Evolutionary conservation across 148 eudicot genomes (phyloP), one percentile per base, ranked within the genome.

Genomic region (Nyssa sinensis): DNA sequence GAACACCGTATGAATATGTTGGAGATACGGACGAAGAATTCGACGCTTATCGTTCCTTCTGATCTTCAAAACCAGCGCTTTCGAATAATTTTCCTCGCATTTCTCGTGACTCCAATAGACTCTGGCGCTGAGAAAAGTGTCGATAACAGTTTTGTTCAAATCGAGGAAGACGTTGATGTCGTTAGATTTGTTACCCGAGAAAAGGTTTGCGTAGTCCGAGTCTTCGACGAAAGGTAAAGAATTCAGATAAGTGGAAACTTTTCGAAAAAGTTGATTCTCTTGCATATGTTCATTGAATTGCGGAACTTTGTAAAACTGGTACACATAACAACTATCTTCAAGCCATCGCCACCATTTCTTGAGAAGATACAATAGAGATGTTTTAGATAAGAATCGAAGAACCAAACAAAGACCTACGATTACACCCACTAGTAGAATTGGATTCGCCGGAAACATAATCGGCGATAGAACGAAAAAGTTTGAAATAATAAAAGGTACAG

Each of bases 171-270:
- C 77, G 5, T 75, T 73, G 73, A 91, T 83, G 31, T 91, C 92
- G 32, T 88, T 82, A 0, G 88, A 71, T 31, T 86, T 86, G 31
- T 80, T 78, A 8, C 86, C 86, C 31, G 90, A 78, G 66, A 77
- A 88, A 3, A 91, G 88, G 70, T 86, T 83, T 1, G 84, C 86
- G 69, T 61, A 81, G 66, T 87, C 87, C 27, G 92, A 91, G 66
- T 88, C 92, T 28, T 86, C 89, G 4, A 87, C 75, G 7, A 75
- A 75, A 2, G 89, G 83, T 23, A 88, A 66, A 0, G 92, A 86
- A 29, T 81, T 85, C 31, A 91, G 81, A 70, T 91, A 91, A 2
- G 84, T 77, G 6, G 67, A 37, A 19, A 88, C 75, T 70, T 82
- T 88, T 19, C 85, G 71, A 33, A 78, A 86, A 12, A 91, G 74